Percentiles rank a stretch among this genome's conserved stretches.
Conservation (phyloP, 1,284 basidiomycete genomes). For the Moniliophthora roreri region DNA sequence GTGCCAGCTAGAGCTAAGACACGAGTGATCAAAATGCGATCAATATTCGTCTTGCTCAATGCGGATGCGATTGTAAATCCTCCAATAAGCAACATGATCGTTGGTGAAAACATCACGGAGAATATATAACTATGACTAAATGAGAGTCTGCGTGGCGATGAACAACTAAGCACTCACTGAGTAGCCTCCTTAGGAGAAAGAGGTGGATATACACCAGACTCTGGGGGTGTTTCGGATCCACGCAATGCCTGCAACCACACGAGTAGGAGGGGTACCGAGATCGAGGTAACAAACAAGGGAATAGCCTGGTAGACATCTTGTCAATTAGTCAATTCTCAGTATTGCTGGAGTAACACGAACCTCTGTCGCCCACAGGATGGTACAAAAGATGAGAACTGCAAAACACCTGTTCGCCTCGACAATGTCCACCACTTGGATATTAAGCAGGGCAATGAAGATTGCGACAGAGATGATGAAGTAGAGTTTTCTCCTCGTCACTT, state of each 20-base stretch:
- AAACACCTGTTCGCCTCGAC: constrained; percentile 89
- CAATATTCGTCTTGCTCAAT: constrained; percentile 95
- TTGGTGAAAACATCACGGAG: constrained; percentile 84
- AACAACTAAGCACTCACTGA: constrained; percentile 52
- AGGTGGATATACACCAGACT: constrained; percentile 43
- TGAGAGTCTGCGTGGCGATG: background rate
- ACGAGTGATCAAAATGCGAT: constrained; percentile 91
- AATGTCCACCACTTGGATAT: constrained; percentile 59
- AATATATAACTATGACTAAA: constrained; percentile 61
- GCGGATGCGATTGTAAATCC: constrained; percentile 99
- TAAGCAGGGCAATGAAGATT: constrained; percentile 63
- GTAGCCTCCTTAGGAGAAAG: constrained; percentile 76
- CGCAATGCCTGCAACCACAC: constrained; percentile 86
- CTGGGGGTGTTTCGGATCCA: no score
- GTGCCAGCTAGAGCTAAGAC: constrained; percentile 91
- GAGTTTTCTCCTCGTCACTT: constrained; percentile 64
- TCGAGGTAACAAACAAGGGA: constrained; percentile 94
- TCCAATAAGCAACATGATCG: constrained; percentile 94
- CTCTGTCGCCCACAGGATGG: constrained; percentile 96
- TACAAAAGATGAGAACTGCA: constrained; percentile 89
- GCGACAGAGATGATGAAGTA: constrained; percentile 58
- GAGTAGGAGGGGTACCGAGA: constrained; percentile 87
- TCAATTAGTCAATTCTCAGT: background rate
- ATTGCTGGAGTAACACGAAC: constrained; percentile 38
- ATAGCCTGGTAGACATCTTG: constrained; percentile 64